phyloP scores from a whole-genome alignment of 2,329 filamentous ascomycete genomes.

The Verticillium nubilum region DNA sequence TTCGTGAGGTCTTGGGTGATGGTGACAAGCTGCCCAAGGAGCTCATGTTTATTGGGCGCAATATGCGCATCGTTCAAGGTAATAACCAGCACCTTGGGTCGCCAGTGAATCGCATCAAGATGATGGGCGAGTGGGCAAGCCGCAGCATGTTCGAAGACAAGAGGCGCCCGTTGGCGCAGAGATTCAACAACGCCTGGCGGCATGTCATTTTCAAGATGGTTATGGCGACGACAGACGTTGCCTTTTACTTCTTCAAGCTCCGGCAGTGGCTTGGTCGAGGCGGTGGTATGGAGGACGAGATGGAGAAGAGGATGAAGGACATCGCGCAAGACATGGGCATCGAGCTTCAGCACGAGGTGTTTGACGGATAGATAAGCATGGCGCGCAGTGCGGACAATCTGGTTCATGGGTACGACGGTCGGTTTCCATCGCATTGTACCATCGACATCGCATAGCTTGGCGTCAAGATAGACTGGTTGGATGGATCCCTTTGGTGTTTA shows the following conservation, averaged over 20 bases:
- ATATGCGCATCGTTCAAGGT: constrained; percentile 87
- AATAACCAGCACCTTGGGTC: constrained; percentile 89
- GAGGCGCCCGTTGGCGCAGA: constrained; percentile 55
- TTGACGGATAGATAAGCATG: constrained; percentile 60
- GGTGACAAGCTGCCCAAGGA: constrained; percentile 87
- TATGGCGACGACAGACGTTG: constrained; percentile 68
- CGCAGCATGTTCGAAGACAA: constrained; percentile 73
- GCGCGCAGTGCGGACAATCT: neutral
- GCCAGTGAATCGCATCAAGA: constrained; percentile 88
- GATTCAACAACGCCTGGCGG: constrained; percentile 63
- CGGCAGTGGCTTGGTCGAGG: constrained; percentile 72
- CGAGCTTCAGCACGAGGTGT: constrained; percentile 81
- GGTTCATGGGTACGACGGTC: neutral
- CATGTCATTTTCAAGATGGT: constrained; percentile 81
- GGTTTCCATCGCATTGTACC: neutral
- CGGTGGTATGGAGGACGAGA: constrained; percentile 87
- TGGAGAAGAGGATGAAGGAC: constrained; percentile 79
- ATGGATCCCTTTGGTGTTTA: neutral
- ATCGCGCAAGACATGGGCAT: constrained; percentile 91
- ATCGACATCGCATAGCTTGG: neutral
- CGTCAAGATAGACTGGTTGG: neutral
- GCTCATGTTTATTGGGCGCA: constrained; percentile 86
- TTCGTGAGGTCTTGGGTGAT: constrained; percentile 68
- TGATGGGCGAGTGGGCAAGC: constrained; percentile 87
- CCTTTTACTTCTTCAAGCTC: constrained; percentile 77